Evolutionary conservation across 2,329 filamentous ascomycete species (phyloP), one percentile per base, ranked within the genome.

Genomic region (Fusarium metavorans): DNA sequence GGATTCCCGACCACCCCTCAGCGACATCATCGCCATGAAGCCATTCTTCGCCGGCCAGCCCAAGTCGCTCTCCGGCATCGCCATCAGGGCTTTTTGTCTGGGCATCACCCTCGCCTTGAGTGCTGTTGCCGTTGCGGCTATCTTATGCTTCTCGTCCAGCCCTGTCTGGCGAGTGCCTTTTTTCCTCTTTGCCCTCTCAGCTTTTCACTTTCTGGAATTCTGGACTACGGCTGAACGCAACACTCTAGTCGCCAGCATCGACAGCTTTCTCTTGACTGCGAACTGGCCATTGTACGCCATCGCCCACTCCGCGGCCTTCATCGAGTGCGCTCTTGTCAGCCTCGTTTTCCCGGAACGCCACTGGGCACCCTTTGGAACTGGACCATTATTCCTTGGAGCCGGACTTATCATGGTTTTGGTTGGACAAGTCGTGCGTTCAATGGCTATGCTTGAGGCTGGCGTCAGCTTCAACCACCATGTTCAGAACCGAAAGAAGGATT

Each of bases 151-250:
- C 66, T 85, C 84, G 6, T 71, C 82, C 16, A 86, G 84, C 37
- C 86, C 88, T 25, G 82, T 89, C 66, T 92, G 91, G 91, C 89
- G 91, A 66, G 81, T 89, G 9, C 89, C 90, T 34, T 91, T 92
- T 81, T 96, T 96, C 85, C 79, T 93, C 57, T 85, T 85, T 61
- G 86, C 91, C 16, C 91, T 98, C 57, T 89, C 92, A 30, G 78
- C 93, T 34, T 98, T 98, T 85, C 97, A 99, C 87, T 98, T 98
- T 84, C 92, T 98, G 82, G 97, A 99, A 84, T 99, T 95, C 87
- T 97, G 92, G 88, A 94, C 92, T 35, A 98, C 96, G 0, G 95
- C 96, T 10, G 87, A 88, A 65, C 94, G 93, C 85, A 98, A 98
- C 83, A 94, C 94, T 0, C 87, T 88, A 18, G 88, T 91, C 61